Base-by-base conservation (phyloP, 2,329 filamentous ascomycete genomes). In the Xylaria sp. region DNA sequence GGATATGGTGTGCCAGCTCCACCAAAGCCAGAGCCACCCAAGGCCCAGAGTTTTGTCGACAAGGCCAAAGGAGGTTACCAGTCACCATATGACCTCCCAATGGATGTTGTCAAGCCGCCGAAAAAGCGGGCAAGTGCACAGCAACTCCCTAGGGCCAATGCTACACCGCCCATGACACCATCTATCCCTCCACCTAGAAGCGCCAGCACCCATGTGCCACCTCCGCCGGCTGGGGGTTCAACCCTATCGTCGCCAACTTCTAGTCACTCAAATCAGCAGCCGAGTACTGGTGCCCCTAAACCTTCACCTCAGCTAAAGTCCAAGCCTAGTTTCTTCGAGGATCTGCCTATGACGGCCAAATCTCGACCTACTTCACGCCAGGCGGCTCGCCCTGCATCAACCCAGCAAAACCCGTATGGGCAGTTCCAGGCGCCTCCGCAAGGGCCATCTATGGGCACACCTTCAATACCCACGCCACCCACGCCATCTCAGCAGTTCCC, bases 21-120 rank as follows among this genome's bases (percentile, higher is more conserved):
- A 5, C 23, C 70, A 0, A 73, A 71, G 10, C 79, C 79, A n/a
- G 76, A 81, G 63, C 67, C 82, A 60, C 74, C 75, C 35, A 86
- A 85, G 74, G 80, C 84, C 0, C 86, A 95, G 71, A 97, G 93
- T 74, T 99, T 96, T 74, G 91, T 84, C 4, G 89, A 93, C 73
- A 95, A 95, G 73, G 79, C 91, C 2, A 97, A 96, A 75, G 90
- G 90, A 58, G 92, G 93, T 6, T 99, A 99, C 72, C 83, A 88
- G 53, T 97, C 93, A 18, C 94, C 94, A 0, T 99, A 97, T 69
- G 95, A 99, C 75, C 80, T 99, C 18, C 94, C 94, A 3, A 90
- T 94, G 75, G 93, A 97, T 57, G 83, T 99, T 35, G 83, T 89
- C 34, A 89, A 88, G 66, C 85, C 88, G 68, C 85, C 88, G 69